phyloP scores from a whole-genome alignment of 2,329 filamentous ascomycete species.

The Pseudocercospora fuligena region DNA sequence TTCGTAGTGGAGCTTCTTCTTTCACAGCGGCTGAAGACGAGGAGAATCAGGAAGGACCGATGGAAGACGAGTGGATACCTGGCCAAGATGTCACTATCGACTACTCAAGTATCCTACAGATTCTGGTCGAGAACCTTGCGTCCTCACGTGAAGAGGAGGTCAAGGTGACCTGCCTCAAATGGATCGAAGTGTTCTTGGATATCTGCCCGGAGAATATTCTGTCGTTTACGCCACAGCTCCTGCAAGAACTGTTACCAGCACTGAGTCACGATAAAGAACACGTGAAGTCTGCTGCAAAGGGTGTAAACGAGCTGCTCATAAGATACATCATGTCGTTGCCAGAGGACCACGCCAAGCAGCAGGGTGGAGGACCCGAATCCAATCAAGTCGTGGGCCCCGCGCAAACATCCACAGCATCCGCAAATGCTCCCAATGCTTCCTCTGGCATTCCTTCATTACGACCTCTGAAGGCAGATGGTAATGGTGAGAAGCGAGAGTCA shows the following conservation, averaged over 20 bases:
- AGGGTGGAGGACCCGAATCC: constrained; percentile 18
- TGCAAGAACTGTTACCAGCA: constrained; percentile 89
- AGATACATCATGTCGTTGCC: constrained; percentile 92
- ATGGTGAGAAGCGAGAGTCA: constrained; percentile 31
- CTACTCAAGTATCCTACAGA: constrained; percentile 87
- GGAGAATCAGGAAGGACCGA: constrained; percentile 39
- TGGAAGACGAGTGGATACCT: constrained; percentile 93
- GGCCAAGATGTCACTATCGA: constrained; percentile 97
- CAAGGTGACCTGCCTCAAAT: constrained; percentile 84
- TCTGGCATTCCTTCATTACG: constrained; percentile 2
- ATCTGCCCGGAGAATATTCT: constrained; percentile 97
- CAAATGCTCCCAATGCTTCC: constrained; percentile 11
- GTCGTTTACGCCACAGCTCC: constrained; percentile 87
- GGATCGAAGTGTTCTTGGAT: constrained; percentile 96
- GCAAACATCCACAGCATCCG: neutral
- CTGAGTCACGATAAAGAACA: constrained; percentile 91
- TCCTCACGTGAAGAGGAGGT: constrained; percentile 87
- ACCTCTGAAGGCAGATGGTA: constrained; percentile 6
- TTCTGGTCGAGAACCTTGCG: constrained; percentile 85
- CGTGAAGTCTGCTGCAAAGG: constrained; percentile 83
- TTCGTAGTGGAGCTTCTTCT: constrained; percentile 60
- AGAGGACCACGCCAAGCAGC: constrained; percentile 57
- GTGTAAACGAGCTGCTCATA: constrained; percentile 89
- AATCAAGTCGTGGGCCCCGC: neutral
- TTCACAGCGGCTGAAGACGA: constrained; percentile 61